Evolutionary conservation across 1,284 basidiomycete species (phyloP).

Genomic region (Heterobasidion occidentale): DNA sequence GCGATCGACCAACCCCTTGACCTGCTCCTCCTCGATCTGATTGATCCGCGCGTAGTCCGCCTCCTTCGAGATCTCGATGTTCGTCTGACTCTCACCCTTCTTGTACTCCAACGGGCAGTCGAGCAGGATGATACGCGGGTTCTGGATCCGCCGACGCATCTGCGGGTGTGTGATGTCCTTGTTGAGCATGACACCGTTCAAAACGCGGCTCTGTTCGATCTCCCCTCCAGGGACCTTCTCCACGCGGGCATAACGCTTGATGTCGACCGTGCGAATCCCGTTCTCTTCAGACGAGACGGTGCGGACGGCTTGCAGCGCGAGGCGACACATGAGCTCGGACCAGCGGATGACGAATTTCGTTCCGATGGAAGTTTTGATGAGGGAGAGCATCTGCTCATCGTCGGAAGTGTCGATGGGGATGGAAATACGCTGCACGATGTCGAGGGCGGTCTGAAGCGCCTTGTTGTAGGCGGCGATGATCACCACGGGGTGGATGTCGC

Average conservation of each 20-base stretch:
- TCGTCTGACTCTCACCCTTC: slow-evolving; percentile 98
- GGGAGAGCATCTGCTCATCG: slow-evolving; percentile 89
- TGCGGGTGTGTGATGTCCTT: slow-evolving; percentile 99
- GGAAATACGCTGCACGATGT: slow-evolving; percentile 83
- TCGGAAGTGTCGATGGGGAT: slow-evolving; percentile 84
- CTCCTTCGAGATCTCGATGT: slow-evolving; percentile 97
- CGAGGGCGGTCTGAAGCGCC: slow-evolving; percentile 86
- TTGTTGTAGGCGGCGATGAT: slow-evolving; percentile 98
- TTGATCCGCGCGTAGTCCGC: slow-evolving; percentile 90
- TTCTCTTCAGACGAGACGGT: slow-evolving; percentile 67
- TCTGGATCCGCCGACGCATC: slow-evolving; percentile 89
- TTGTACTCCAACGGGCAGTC: slow-evolving; percentile 99
- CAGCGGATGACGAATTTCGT: slow-evolving; percentile 97
- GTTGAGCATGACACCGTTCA: slow-evolving; percentile 95
- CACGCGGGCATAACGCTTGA: slow-evolving; percentile 96
- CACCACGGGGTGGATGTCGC: slow-evolving; percentile 97
- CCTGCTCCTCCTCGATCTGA: slow-evolving; percentile 96
- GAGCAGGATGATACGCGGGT: slow-evolving; percentile 85
- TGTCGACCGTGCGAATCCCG: slow-evolving; percentile 84
- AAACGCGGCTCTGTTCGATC: slow-evolving; percentile 87
- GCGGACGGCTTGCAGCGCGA: slow-evolving; percentile 89
- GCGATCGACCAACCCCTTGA: slow-evolving; percentile 82
- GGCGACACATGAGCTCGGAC: slow-evolving; percentile 96
- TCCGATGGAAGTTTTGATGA: slow-evolving; percentile 99
- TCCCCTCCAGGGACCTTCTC: slow-evolving; percentile 98